phyloP scores from a whole-genome alignment of 129 eudicot species.

The Escallonia herrerae region DNA sequence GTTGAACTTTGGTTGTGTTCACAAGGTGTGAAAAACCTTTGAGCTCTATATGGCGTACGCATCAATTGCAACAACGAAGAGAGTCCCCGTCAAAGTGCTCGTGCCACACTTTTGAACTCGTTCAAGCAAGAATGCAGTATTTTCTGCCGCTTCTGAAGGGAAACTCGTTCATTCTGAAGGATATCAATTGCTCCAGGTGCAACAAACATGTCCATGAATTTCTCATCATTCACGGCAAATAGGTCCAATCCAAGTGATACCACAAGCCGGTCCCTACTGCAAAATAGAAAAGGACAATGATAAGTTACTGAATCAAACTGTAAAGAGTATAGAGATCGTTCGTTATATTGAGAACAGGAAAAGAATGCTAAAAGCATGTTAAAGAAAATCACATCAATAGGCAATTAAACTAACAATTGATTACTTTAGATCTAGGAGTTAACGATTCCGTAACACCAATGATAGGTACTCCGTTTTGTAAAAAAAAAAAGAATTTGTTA shows the following conservation, averaged over 20 bases:
- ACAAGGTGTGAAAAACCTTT: conserved; percentile 9
- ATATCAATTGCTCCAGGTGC: conserved; percentile 75
- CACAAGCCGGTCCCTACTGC: conserved; percentile 72
- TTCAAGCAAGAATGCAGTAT: conserved; percentile 70
- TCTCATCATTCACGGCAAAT: conserved; percentile 75
- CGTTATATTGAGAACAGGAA: too few relatives aligned
- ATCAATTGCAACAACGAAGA: background rate
- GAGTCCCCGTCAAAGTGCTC: conserved; percentile 41
- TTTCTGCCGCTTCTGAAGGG: conserved; percentile 80
- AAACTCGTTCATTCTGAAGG: conserved; percentile 50
- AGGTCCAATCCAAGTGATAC: conserved; percentile 73
- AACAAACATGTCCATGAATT: conserved; percentile 86
- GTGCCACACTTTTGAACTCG: conserved; percentile 72
- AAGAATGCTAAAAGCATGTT: too few relatives aligned
- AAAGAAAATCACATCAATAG: too few relatives aligned
- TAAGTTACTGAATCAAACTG: background rate
- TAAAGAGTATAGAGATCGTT: background rate
- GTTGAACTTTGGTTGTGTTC: conserved; percentile 5
- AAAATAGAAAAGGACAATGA: background rate
- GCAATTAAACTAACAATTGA: too few relatives aligned
- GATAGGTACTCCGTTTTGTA: too few relatives aligned
- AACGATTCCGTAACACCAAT: too few relatives aligned
- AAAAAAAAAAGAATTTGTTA: too few relatives aligned
- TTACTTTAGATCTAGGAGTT: too few relatives aligned
- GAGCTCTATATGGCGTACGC: background rate